Base-by-base conservation (phyloP, 1,284 basidiomycete genomes). In the Ceratobasidium sp. region DNA sequence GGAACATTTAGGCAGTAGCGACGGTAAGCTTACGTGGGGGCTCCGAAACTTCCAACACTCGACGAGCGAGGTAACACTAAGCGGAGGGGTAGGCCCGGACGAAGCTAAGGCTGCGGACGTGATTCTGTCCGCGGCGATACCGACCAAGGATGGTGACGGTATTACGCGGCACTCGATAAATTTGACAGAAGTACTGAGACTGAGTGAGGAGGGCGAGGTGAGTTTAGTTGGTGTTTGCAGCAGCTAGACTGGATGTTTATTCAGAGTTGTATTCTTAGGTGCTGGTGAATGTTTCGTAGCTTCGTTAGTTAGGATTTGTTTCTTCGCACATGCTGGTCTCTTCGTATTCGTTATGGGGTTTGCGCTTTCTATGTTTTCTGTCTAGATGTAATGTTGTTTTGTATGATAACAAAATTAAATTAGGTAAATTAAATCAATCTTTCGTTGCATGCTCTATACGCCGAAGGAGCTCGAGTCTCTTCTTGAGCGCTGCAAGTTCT, bases 141-240 rank as follows among this genome's bases (percentile, higher is more conserved):
- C 61, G 61, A 33, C 61, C 4, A 44, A 46, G 10, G 40, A 15
- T 20, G 61, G 61, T 9, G 61, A 44, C 2, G 60, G 60, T 3
- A 18, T 44, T 7, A 26, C 44, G 15, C 39, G 61, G 3, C 40
- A 64, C n/a, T 64, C 61, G 61, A 64, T 64, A 7, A 64, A 64
- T 26, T n/a, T 64, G 61, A 64, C 61, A 1, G 61, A 64, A 12
- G 61, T 64, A 18, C 20, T 64, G 42, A 42, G 40, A 40, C 20
- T 64, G 42, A 64, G 61, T n/a, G 61, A 64, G 42, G 61, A 64
- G 42, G 61, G 61, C 61, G 61, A 64, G 61, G 61, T 64, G 40
- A 64, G 61, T 44, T 5, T 64, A 20, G 39, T 26, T 44, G 61
- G 10, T n/a, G 15, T n/a, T 9, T n/a, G 40, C 18, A 10, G 39